Evolutionary conservation across 2,329 filamentous ascomycete genomes (phyloP), one percentile per base, ranked within the genome.

Genomic region (Fusarium neocosmosporiellum): DNA sequence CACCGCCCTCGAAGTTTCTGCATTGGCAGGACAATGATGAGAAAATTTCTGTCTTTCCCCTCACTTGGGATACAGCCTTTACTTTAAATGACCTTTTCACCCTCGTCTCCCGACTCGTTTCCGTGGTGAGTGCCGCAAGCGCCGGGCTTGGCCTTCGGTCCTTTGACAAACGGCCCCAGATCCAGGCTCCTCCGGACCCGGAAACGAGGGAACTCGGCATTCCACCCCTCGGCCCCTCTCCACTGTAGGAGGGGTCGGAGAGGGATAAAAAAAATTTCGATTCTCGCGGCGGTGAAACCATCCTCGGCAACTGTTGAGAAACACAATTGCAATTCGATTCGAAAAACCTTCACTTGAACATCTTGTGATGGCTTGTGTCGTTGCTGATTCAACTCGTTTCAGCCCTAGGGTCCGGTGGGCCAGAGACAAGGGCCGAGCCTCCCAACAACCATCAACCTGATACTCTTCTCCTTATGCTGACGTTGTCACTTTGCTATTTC

Each of bases 21-120:
- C 54, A 76, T 76, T 72, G 71, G 59, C 66, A 64, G 46, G 63
- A 64, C 66, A 43, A 76, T 67, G 37, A 39, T 39, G 67, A 55
- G 57, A 63, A 75, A 63, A 59, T 60, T 61, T 63, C 63, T 27
- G 18, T n/a, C 58, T 36, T 66, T 59, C 65, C 46, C 59, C 74
- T 75, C 66, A 67, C 61, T 39, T 48, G 39, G 29, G 34, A 54
- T 57, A 60, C 72, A 60, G 27, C 22, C 71, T 57, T 68, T 65
- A 33, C 61, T 58, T 67, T 43, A 65, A 65, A 50, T n/a, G 48
- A 31, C 41, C 55, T 34, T 61, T 29, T 27, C 62, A 43, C 63
- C 68, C 71, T 60, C 66, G 59, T 72, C 60, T 54, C 33, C 27
- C 34, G 48, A 59, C 60, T 59, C 73, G 71, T 70, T 67, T 63